phyloP scores from a whole-genome alignment of 2,329 filamentous ascomycete species.

The Hirsutella minnesotensis region DNA sequence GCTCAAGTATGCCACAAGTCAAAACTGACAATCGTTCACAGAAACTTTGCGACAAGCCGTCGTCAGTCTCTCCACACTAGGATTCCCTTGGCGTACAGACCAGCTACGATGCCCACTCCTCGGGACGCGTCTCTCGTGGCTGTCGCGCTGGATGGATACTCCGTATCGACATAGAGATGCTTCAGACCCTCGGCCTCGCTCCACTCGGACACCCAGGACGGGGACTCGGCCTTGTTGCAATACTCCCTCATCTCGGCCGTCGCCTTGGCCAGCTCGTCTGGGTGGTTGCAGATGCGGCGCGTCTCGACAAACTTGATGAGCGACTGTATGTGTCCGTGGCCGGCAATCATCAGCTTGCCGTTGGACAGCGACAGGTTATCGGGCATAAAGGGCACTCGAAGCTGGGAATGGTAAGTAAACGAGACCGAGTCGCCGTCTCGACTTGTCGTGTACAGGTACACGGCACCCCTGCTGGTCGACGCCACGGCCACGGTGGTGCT shows the following conservation, averaged over 20 bases:
- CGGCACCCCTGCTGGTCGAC: slow-evolving; percentile 15
- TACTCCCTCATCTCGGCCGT: slow-evolving; percentile 1
- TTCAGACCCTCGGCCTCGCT: slow-evolving; percentile 18
- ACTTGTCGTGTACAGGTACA: slow-evolving; percentile 17
- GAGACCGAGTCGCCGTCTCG: slow-evolving; percentile 5
- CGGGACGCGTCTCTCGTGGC: slow-evolving; percentile 16
- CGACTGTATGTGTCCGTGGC: slow-evolving; percentile 24
- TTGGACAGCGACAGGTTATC: slow-evolving; percentile 25
- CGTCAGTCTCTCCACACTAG: slow-evolving; percentile 14
- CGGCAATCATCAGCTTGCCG: slow-evolving; percentile 24
- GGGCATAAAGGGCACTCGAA: slow-evolving; percentile 20
- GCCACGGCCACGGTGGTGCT: slow-evolving; percentile 24
- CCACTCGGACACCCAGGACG: slow-evolving; percentile 23
- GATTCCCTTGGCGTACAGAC: slow-evolving; percentile 25
- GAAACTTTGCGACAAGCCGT: no score
- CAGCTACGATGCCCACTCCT: slow-evolving; percentile 21
- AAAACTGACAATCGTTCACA: no score
- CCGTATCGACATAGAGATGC: slow-evolving; percentile 19
- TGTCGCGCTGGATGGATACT: slow-evolving; percentile 23
- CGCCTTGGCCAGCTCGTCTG: slow-evolving; percentile 9
- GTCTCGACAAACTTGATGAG: slow-evolving; percentile 18
- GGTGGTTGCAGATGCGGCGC: slow-evolving; percentile 23
- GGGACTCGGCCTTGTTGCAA: slow-evolving; percentile 4
- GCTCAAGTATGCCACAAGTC: no score
- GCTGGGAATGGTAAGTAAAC: neutral